Conservation (phyloP, 139 green algal species). For the Diplosphaera chodatii region DNA sequence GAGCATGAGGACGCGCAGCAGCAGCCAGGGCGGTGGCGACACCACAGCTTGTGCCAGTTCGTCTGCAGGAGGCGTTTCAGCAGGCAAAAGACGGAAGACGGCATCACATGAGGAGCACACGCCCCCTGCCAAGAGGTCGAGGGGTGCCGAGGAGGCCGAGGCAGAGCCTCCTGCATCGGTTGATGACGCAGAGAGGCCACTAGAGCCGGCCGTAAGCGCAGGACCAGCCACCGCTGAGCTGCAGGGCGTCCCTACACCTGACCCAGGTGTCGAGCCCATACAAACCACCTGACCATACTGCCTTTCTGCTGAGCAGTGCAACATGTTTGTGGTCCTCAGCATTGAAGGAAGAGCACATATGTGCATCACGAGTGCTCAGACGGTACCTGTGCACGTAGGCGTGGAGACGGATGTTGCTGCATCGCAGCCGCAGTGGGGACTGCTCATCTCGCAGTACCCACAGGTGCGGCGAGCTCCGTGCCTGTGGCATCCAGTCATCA, state of each 20-base stretch:
- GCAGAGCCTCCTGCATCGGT: no score
- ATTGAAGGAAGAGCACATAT: no score
- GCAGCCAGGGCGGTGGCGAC: neutral
- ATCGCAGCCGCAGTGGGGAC: neutral
- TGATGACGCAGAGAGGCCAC: neutral
- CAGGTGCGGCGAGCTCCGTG: neutral
- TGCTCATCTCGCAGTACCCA: neutral
- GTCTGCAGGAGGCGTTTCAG: neutral
- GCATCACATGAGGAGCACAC: neutral
- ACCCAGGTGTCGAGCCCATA: no score
- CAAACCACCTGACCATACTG: no score
- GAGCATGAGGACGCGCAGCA: neutral
- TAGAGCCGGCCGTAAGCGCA: neutral
- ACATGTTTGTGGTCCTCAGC: no score
- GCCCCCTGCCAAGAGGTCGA: neutral
- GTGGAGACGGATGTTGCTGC: neutral
- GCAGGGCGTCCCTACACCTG: neutral
- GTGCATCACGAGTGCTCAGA: no score
- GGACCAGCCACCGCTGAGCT: neutral
- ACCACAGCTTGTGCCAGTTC: neutral
- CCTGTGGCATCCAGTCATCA: no score
- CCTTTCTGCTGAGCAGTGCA: no score
- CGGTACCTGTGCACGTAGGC: neutral
- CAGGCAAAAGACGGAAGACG: neutral
- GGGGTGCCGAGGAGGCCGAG: neutral